These are phyloP conservation scores for Thielaviopsis ethacetica DNA, from an alignment of 2,329 filamentous ascomycete species.

Conservation along the genomic window DNA sequence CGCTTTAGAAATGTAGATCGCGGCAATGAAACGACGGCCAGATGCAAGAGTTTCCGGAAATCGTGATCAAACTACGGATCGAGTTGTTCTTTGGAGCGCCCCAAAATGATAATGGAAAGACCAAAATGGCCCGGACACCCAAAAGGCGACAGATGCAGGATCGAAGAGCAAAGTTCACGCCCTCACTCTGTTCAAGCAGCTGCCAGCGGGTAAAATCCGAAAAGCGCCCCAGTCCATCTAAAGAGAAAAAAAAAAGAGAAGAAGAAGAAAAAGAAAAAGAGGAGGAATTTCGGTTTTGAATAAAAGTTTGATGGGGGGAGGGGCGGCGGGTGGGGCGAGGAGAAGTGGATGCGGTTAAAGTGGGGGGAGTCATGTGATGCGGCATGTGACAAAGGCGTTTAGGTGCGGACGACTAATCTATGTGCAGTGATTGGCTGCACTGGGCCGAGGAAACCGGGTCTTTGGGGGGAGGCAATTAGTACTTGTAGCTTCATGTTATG, in stretches of 20 bases:
- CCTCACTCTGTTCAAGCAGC: background rate
- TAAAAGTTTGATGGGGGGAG: background rate
- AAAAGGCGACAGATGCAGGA: slow-evolving; percentile 7
- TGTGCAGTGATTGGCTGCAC: slow-evolving; percentile 8
- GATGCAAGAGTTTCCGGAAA: slow-evolving; percentile 28
- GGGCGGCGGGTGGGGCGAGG: background rate
- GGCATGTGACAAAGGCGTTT: slow-evolving; percentile 4
- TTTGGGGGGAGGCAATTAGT: slow-evolving; percentile 13
- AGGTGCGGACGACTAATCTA: slow-evolving; percentile 7
- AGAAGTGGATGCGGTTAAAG: background rate
- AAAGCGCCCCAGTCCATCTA: slow-evolving; percentile 13
- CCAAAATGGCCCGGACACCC: slow-evolving; percentile 18
- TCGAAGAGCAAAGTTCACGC: slow-evolving; percentile 20
- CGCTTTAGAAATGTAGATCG: slow-evolving; percentile 32
- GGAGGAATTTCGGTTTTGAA: background rate
- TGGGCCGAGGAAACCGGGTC: slow-evolving; percentile 10
- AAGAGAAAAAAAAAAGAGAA: slow-evolving; percentile 19
- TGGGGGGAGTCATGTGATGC: background rate
- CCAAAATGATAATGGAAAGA: slow-evolving; percentile 12
- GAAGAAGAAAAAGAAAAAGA: slow-evolving; percentile 3
- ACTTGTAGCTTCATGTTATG: too few relatives aligned
- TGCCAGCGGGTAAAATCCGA: slow-evolving; percentile 16
- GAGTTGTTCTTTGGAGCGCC: slow-evolving; percentile 14
- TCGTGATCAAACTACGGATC: slow-evolving; percentile 34
- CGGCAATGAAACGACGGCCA: slow-evolving; percentile 39